phyloP scores from a whole-genome alignment of 345 rosid genomes.

The Theobroma cacao region DNA sequence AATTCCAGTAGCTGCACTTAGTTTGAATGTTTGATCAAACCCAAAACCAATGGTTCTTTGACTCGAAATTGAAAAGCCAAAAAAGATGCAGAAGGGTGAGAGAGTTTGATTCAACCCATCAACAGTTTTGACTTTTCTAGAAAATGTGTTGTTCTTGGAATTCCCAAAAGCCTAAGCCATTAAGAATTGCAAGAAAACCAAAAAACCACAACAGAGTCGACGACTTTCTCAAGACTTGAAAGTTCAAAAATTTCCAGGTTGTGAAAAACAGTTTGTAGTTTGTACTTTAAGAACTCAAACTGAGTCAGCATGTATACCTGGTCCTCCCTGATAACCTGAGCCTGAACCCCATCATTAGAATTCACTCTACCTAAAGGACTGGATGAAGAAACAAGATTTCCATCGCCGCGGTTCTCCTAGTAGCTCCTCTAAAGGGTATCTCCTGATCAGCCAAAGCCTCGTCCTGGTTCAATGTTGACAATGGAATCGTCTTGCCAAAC shows the following conservation, averaged over 20 bases:
- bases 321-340: background rate
- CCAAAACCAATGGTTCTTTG: background rate
- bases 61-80: background rate
- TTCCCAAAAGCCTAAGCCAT: background rate
- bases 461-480: constrained; percentile 6
- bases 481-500: constrained; percentile 51
- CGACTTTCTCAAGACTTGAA: background rate
- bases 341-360: background rate
- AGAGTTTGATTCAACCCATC: background rate
- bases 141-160: background rate
- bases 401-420: background rate
- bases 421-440: background rate
- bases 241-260: background rate
- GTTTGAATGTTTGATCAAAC: background rate
- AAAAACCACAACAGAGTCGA: background rate
- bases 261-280: background rate
- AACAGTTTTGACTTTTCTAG: background rate
- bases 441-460: background rate
- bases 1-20: background rate
- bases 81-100: background rate
- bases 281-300: background rate
- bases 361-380: background rate
- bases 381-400: background rate
- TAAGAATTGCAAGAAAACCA: background rate
- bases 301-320: background rate